Base-by-base conservation (phyloP, 371 early-diverging fungal genomes). In the Apophysomyces elegans region DNA sequence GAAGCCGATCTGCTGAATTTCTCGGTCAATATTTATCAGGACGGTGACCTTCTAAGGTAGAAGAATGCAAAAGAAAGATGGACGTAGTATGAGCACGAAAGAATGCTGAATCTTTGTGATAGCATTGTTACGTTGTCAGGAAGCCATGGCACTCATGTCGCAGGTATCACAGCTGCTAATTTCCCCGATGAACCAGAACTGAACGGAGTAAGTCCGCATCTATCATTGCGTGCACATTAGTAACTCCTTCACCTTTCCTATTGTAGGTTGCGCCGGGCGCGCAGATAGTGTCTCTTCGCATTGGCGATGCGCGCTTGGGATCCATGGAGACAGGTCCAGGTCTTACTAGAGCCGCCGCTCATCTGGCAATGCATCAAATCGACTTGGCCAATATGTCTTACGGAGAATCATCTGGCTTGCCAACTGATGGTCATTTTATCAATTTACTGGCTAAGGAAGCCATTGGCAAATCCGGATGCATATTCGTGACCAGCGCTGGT, bases 341-440 rank as follows among this genome's bases (percentile, higher is more conserved):
- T 1, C 81, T 98, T 38, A 90, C 92, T 7, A 89, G 98, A 64
- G 96, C 97, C 1, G 90, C 90, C 35, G 84, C 84, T 37, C 93
- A 93, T 68, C 84, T 88, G 58, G 88, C 86, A 36, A 90, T 86
- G 66, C 79, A 92, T 70, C 89, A 91, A 70, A 84, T 86, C 11
- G 96, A 97, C 67, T 80, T 97, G n/a, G 97, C 95, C 59, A 98
- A 98, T 79, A 95, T 98, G 88, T 93, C 93, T 36, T 98, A 91
- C 71, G 97, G 97, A 63, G 97, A 97, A 84, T 87, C 92, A 3
- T 73, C 88, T 7, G 75, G 88, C 41, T 74, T 87, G 11, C 84
- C 94, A 37, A 86, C 92, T 65, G 74, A 74, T 26, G 97, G 97
- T 37, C 89, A 91, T 63, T 95, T 93, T 75, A 86, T 92, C 61